Evolutionary conservation across 2,329 filamentous ascomycete genomes (phyloP), one percentile per base, ranked within the genome.

Genomic region (Periconia sp.): DNA sequence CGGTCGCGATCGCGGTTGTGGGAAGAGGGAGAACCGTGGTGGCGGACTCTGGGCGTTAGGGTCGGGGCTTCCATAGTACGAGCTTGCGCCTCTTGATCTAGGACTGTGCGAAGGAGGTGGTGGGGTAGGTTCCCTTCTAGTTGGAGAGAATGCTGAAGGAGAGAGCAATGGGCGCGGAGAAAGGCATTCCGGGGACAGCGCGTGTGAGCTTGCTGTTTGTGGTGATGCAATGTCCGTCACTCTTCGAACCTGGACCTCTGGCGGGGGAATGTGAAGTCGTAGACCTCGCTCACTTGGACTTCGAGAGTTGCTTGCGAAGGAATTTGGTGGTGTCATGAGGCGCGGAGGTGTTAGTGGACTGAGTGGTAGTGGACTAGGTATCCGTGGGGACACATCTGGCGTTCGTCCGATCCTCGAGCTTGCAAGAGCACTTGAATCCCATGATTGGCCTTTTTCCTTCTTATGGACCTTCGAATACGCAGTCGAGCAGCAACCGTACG

Each of bases 171-270:
- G 49, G 21, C 53, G 48, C 33, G 61, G 56, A 15, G 59, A 59
- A 16, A 56, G 29, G 34, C 52, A 59, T 9, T 52, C 43, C 11
- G 63, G 59, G 1, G 61, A 63, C n/a, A 65, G 33, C 3, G 56
- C 54, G 24, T 50, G 36, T 4, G 59, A 65, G 33, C 57, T 63
- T 22, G 59, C 59, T 4, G 63, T 65, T 15, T 58, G 56, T n/a
- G 62, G 54, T n/a, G 51, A 59, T 11, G 25, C 35, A 8, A 55
- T 28, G n/a, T 52, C 47, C 1, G 34, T 39, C 3, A 43, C 34
- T 22, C 30, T 28, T 25, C 33, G 40, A 24, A 34, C 23, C 4
- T 37, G 31, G 26, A 34, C 33, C 11, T 55, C 35, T 4, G 43
- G 48, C 10, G 34, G 33, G 1, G 60, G 59, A 28, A 66, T 64